Percentiles rank a stretch among this genome's conserved stretches.
These are phyloP conservation scores for Hortiboletus flavorubellus DNA, from an alignment of 768 basidiomycete species.

Conservation along the genomic window DNA sequence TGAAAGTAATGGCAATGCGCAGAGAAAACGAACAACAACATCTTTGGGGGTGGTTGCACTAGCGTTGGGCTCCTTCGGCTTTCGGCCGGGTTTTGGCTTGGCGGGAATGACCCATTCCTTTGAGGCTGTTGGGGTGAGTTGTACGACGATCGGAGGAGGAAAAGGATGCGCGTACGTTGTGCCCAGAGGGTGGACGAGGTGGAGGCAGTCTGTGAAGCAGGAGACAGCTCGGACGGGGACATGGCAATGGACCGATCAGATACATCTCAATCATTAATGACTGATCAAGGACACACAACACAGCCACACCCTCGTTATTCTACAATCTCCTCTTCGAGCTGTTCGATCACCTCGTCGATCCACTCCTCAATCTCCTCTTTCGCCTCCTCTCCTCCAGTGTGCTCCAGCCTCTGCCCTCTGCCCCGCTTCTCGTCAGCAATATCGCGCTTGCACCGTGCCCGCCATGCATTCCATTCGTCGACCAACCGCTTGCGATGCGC, in stretches of 20 bases:
- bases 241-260: conserved; percentile 27
- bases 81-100: conserved; percentile 83
- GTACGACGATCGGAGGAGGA: neutral
- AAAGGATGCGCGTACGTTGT: conserved; percentile 47
- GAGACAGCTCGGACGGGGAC: conserved; percentile 28
- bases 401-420: conserved; percentile 33
- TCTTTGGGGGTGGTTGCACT: conserved; percentile 35
- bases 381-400: conserved; percentile 46
- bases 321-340: conserved; percentile 77
- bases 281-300: neutral
- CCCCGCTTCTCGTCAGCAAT: conserved; percentile 52
- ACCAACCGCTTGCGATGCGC: conserved; percentile 87
- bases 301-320: conserved; percentile 39
- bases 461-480: conserved; percentile 99
- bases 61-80: conserved; percentile 58
- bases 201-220: conserved; percentile 29
- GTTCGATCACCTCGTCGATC: conserved; percentile 91
- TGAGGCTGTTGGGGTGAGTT: conserved; percentile 50
- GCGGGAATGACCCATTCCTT: conserved; percentile 88
- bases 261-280: neutral
- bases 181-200: conserved; percentile 70
- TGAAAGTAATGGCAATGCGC: neutral
- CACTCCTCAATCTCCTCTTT: conserved; percentile 93
- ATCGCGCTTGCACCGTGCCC: conserved; percentile 65
- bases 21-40: conserved; percentile 44